A percentile compares a stretch with the other conserved stretches of the same genome.
Evolutionary conservation across 2,329 filamentous ascomycete genomes (phyloP).

Genomic region (Exophiala alcalophila): DNA sequence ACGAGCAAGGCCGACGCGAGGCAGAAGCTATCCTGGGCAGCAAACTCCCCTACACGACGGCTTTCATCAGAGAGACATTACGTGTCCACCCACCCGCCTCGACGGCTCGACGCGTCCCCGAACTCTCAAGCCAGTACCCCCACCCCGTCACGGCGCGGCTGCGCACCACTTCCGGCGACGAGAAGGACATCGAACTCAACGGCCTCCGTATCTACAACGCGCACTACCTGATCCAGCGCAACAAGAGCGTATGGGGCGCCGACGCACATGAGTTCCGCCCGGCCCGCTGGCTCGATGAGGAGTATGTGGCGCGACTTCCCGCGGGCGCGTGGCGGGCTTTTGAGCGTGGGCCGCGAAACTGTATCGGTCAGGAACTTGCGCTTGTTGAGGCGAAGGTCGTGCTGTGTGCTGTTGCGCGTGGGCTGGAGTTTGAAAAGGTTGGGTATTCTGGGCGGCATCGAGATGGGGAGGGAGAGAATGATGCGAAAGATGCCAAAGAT

Average conservation of each 20-base stretch:
- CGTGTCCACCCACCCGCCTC: slow-evolving; percentile 34
- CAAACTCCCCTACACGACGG: slow-evolving; percentile 49
- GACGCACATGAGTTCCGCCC: slow-evolving; percentile 47
- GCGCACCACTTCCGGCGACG: slow-evolving; percentile 19
- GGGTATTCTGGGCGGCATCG: slow-evolving; percentile 19
- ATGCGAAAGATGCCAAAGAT: no score
- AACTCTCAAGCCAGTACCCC: slow-evolving; percentile 11
- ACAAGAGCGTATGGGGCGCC: slow-evolving; percentile 44
- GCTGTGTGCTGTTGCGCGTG: slow-evolving; percentile 49
- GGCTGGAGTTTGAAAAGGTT: slow-evolving; percentile 47
- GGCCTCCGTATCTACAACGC: slow-evolving; percentile 25
- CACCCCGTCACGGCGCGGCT: slow-evolving; percentile 4
- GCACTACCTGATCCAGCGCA: slow-evolving; percentile 35
- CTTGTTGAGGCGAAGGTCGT: slow-evolving; percentile 53
- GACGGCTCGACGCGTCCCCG: slow-evolving; percentile 17
- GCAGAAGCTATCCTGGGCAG: slow-evolving; percentile 48
- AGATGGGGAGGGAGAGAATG: no score
- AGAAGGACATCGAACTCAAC: slow-evolving; percentile 17
- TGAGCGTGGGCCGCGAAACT: slow-evolving; percentile 54
- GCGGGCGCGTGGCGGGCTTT: slow-evolving; percentile 55
- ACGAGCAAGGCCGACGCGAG: slow-evolving; percentile 35
- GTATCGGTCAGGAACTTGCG: slow-evolving; percentile 57
- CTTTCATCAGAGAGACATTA: slow-evolving; percentile 40
- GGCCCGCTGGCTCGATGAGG: slow-evolving; percentile 47
- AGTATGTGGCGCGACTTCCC: slow-evolving; percentile 27